A percentile compares a stretch with the other conserved stretches of the same genome.
These are phyloP conservation scores for Trypanosomatidae sp. DNA, from an alignment of 208 protist species.

Conservation along the genomic window DNA sequence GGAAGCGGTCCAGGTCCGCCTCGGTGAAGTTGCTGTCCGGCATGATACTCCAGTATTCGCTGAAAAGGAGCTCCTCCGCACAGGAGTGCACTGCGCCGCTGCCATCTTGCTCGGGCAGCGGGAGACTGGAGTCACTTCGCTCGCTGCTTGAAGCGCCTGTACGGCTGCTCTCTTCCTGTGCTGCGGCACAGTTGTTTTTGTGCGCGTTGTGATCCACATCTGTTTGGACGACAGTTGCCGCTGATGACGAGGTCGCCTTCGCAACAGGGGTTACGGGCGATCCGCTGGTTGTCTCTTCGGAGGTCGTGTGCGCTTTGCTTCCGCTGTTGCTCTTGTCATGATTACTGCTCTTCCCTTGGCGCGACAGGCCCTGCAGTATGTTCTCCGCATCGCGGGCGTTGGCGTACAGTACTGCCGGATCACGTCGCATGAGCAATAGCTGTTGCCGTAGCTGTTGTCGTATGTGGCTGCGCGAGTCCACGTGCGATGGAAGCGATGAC, in stretches of 20 bases:
- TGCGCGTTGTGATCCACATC: background rate
- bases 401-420: conserved; percentile 71
- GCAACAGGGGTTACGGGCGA: background rate
- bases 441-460: conserved; percentile 58
- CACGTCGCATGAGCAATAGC: conserved; percentile 62
- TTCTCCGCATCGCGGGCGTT: conserved; percentile 46
- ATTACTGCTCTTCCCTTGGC: background rate
- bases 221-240: background rate
- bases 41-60: conserved; percentile 59
- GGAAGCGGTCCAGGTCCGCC: conserved; percentile 68
- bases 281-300: background rate
- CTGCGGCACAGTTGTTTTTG: background rate
- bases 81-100: background rate
- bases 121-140: background rate
- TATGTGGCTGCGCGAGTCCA: conserved; percentile 8
- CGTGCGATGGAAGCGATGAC: background rate
- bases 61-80: conserved; percentile 9
- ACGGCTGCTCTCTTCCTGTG: background rate
- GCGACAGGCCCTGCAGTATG: conserved; percentile 27
- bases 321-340: background rate
- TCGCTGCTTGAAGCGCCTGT: background rate
- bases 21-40: conserved; percentile 65
- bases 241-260: background rate
- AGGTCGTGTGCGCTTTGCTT: background rate
- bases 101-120: background rate